phyloP scores from a whole-genome alignment of 805 yeast genomes.

The Candida michaelii region DNA sequence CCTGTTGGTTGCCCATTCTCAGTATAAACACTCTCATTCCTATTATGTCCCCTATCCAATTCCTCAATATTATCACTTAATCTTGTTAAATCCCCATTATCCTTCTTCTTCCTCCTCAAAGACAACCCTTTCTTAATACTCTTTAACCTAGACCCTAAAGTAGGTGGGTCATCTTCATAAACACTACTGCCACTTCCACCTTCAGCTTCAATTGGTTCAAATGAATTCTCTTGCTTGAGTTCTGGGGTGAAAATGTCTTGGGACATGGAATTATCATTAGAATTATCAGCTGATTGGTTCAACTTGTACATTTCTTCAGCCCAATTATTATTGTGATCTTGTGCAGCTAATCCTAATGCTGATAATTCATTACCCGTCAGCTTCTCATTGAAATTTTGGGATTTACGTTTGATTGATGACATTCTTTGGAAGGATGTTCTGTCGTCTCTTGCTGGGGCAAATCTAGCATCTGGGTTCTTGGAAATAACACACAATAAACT shows the following conservation, averaged over 20 bases:
- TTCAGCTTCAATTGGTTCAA: conserved; percentile 9
- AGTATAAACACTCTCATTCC: conserved; percentile 25
- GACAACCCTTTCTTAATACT: conserved; percentile 44
- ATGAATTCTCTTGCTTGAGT: conserved; percentile 27
- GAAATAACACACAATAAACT: conserved; percentile 62
- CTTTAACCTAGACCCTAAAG: conserved; percentile 40
- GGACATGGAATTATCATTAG: conserved; percentile 19
- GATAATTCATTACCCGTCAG: conserved; percentile 48
- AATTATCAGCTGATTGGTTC: conserved; percentile 14
- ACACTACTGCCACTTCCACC: conserved; percentile 10
- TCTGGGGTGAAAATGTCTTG: conserved; percentile 31
- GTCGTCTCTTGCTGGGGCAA: conserved; percentile 87
- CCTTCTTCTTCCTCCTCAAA: conserved; percentile 23
- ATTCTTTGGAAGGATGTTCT: conserved; percentile 80
- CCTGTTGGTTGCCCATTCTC: conserved; percentile 23
- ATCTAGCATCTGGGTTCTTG: conserved; percentile 85
- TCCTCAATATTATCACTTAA: conserved; percentile 25
- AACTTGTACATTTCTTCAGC: conserved; percentile 61
- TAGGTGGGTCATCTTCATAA: conserved; percentile 11
- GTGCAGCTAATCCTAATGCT: conserved; percentile 81
- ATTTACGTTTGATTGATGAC: conserved; percentile 29
- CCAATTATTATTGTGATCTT: conserved; percentile 75
- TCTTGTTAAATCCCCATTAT: conserved; percentile 19
- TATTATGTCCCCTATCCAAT: conserved; percentile 19
- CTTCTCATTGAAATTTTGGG: conserved; percentile 22